These are phyloP conservation scores for Aethionema arabicum DNA, from an alignment of 345 rosid species.

Conservation along the genomic window DNA sequence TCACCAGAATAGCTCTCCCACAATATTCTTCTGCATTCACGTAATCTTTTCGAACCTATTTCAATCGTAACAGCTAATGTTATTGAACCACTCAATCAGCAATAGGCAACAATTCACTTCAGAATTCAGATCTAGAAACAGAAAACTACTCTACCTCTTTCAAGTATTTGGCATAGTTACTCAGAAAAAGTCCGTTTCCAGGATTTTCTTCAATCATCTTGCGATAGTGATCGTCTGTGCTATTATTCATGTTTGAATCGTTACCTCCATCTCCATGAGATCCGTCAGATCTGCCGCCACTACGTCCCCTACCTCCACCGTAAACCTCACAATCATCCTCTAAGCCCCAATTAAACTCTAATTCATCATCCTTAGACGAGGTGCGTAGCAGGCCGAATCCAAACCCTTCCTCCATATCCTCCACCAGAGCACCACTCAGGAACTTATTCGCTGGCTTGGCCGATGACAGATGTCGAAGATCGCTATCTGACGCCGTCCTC, in stretches of 20 bases:
- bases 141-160: constrained; percentile 53
- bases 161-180: constrained; percentile 83
- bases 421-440: constrained; percentile 36
- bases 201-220: constrained; percentile 89
- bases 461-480: constrained; percentile 46
- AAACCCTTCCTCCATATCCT: constrained; percentile 41
- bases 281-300: constrained; percentile 47
- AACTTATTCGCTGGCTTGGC: constrained; percentile 30
- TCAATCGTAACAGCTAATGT: constrained; percentile 5
- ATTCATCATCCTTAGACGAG: constrained; percentile 29
- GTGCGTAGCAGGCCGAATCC: constrained; percentile 25
- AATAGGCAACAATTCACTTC: background rate
- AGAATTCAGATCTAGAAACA: constrained; percentile 23
- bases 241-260: constrained; percentile 42
- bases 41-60: constrained; percentile 64
- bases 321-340: constrained; percentile 39
- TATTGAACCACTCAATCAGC: background rate
- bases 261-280: constrained; percentile 39
- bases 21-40: constrained; percentile 81
- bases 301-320: constrained; percentile 47
- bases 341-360: constrained; percentile 26
- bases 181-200: constrained; percentile 66
- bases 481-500: constrained; percentile 58
- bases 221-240: constrained; percentile 61
- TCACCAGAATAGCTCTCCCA: constrained; percentile 67